phyloP scores from a whole-genome alignment of 768 basidiomycete genomes.

The Psilocybe sp. region DNA sequence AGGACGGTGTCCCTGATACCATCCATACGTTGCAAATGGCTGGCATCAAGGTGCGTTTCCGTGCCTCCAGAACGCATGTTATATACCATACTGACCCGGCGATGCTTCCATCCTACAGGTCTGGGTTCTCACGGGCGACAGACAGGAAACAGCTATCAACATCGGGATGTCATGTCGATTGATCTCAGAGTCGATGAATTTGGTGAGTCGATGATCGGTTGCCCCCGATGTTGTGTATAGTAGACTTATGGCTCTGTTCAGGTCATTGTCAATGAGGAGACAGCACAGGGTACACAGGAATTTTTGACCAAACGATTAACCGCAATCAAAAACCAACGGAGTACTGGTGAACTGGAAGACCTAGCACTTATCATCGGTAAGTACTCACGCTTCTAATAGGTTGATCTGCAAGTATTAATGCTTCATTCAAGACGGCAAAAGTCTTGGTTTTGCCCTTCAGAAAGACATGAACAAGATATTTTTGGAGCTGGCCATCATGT shows the following conservation, averaged over 20 bases:
- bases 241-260: conserved; percentile 26
- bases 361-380: conserved; percentile 91
- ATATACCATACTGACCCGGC: too few relatives aligned
- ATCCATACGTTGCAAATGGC: conserved; percentile 98
- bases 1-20: conserved; percentile 97
- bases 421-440: conserved; percentile 79
- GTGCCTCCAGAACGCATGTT: background rate
- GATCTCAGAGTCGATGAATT: conserved; percentile 97
- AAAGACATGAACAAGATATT: conserved; percentile 89
- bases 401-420: conserved; percentile 4
- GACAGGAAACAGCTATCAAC: conserved; percentile 99
- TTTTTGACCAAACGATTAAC: conserved; percentile 85
- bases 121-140: conserved; percentile 97
- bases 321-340: conserved; percentile 92
- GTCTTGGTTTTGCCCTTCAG: conserved; percentile 87
- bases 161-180: conserved; percentile 97
- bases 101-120: conserved; percentile 42
- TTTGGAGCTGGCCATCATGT: conserved; percentile 94
- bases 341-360: conserved; percentile 90
- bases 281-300: conserved; percentile 73
- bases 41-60: conserved; percentile 76
- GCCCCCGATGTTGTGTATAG: background rate
- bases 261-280: conserved; percentile 95
- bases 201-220: conserved; percentile 51
- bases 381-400: conserved; percentile 11